These are phyloP conservation scores for Amoebophrya sp. DNA, from an alignment of 169 alveolate genomes.

Conservation along the genomic window DNA sequence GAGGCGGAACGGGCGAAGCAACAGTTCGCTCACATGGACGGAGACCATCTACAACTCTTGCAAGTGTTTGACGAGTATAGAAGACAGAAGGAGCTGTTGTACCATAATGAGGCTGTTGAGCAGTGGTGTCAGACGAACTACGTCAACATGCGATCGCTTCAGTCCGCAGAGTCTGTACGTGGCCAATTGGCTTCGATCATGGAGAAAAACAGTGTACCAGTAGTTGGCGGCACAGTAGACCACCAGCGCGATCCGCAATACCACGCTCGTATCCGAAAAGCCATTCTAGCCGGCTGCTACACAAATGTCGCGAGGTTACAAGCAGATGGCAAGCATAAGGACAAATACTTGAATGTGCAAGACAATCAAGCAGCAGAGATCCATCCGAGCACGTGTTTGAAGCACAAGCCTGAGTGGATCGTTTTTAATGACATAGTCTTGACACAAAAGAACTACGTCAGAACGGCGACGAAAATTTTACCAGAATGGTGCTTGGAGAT, in stretches of 20 bases:
- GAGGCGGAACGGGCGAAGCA: conserved; percentile 63
- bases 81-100: background rate
- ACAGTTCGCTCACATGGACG: conserved; percentile 78
- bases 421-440: conserved; percentile 87
- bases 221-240: background rate
- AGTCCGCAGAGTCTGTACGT: background rate
- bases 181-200: background rate
- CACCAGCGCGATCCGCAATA: background rate
- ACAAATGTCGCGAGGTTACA: background rate
- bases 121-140: conserved; percentile 31
- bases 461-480: conserved; percentile 68
- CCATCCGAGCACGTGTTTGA: conserved; percentile 88
- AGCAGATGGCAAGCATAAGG: background rate
- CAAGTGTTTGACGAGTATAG: conserved; percentile 55
- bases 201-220: background rate
- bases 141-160: background rate
- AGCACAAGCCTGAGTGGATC: conserved; percentile 87
- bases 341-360: background rate
- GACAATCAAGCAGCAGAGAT: conserved; percentile 62
- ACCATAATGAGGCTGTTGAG: background rate
- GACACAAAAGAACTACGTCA: conserved; percentile 84
- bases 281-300: background rate
- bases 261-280: background rate
- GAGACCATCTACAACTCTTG: conserved; percentile 90
- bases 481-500: background rate